phyloP scores from a whole-genome alignment of 148 eudicot genomes.

The Heliamphora exappendiculata region DNA sequence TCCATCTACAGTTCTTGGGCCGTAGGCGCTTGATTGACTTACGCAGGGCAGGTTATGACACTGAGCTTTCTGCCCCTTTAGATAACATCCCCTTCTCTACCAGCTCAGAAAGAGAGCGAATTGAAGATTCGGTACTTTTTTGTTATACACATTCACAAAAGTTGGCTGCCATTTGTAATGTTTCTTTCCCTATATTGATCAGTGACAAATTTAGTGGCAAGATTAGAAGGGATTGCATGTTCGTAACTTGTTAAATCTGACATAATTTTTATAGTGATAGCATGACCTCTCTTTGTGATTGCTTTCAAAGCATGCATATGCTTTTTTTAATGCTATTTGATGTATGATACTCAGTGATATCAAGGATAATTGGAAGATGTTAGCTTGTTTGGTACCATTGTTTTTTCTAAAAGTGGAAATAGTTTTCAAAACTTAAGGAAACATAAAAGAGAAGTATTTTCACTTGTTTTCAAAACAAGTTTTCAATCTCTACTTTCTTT shows the following conservation, averaged over 20 bases:
- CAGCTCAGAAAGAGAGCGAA: constrained; percentile 62
- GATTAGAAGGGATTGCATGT: not conserved
- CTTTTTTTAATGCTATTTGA: not conserved
- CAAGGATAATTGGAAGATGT: not conserved
- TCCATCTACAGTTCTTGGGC: constrained; percentile 58
- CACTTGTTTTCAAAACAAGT: too few species aligned
- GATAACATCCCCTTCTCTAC: constrained; percentile 76
- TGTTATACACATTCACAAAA: not conserved
- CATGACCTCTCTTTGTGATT: not conserved
- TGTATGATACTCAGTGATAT: not conserved
- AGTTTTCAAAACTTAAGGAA: too few species aligned
- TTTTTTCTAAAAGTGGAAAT: too few species aligned
- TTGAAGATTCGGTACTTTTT: constrained; percentile 71
- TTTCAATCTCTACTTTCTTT: too few species aligned
- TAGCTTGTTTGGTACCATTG: too few species aligned
- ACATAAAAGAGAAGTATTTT: too few species aligned
- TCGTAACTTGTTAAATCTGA: not conserved
- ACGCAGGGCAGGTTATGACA: constrained; percentile 78
- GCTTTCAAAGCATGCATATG: not conserved
- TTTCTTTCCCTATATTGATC: not conserved
- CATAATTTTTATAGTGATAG: not conserved
- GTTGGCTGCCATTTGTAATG: not conserved
- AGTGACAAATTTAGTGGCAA: not conserved
- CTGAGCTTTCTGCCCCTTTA: constrained; percentile 69
- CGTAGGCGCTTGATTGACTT: constrained; percentile 80